These are phyloP conservation scores for Gossypium rotundifolium DNA, from an alignment of 345 rosid genomes.

Conservation along the genomic window DNA sequence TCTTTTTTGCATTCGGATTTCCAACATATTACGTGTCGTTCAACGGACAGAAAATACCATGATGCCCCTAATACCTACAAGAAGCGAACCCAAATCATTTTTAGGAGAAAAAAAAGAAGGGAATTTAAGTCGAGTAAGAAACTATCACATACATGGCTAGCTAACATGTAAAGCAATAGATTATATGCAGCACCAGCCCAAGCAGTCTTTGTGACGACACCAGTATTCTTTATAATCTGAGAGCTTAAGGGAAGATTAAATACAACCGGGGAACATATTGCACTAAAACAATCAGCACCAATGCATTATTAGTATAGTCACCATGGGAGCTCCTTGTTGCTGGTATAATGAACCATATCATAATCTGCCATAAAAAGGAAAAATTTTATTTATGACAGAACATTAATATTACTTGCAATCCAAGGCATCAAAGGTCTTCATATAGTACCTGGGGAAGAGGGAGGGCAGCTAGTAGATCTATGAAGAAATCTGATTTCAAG, in stretches of 20 bases:
- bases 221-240: conserved; percentile 74
- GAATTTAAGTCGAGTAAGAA: not conserved
- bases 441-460: conserved; percentile 16
- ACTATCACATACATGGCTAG: conserved; percentile 67
- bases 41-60: conserved; percentile 82
- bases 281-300: conserved; percentile 69
- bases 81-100: conserved; percentile 7
- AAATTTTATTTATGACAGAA: not conserved
- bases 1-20: conserved; percentile 60
- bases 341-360: conserved; percentile 78
- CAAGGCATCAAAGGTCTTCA: not conserved
- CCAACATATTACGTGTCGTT: conserved; percentile 80
- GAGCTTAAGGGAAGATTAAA: conserved; percentile 82
- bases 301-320: conserved; percentile 67
- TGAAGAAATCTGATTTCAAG: conserved; percentile 57
- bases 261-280: conserved; percentile 78
- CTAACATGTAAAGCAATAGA: conserved; percentile 77
- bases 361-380: conserved; percentile 43
- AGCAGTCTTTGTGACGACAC: conserved; percentile 81
- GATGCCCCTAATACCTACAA: conserved; percentile 80
- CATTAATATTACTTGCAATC: not conserved
- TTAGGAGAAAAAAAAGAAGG: too few relatives aligned
- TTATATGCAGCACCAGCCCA: conserved; percentile 97
- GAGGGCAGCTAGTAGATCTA: conserved; percentile 42
- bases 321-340: conserved; percentile 52